A percentile compares a stretch with the other conserved stretches of the same genome.
Conservation (phyloP, 257 asterid genomes). For the Solanum ahanhuiri region DNA sequence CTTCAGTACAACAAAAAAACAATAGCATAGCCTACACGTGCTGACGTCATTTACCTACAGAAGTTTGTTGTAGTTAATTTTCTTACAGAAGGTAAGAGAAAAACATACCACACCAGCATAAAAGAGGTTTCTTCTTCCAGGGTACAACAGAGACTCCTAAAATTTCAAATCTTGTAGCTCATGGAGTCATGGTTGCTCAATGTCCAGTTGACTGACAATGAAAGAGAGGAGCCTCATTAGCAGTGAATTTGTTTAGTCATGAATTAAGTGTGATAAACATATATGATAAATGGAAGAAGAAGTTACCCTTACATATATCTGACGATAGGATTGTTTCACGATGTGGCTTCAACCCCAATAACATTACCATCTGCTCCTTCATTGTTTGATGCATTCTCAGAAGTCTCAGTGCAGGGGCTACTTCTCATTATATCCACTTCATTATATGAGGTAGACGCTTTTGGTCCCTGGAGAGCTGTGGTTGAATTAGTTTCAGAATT, state of each 20-base stretch:
- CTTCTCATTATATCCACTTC: constrained; percentile 19
- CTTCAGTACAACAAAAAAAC: not conserved
- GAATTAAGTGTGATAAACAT: not conserved
- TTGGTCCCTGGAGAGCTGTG: constrained; percentile 28
- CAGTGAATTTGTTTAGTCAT: constrained; percentile 15
- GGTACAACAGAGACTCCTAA: not conserved
- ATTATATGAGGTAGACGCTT: constrained; percentile 21
- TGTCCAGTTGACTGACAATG: constrained; percentile 30
- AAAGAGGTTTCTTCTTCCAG: not conserved
- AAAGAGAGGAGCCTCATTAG: constrained; percentile 18
- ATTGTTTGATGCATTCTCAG: constrained; percentile 24
- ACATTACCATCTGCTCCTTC: constrained; percentile 20
- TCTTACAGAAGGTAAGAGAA: not conserved
- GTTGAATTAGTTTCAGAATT: constrained; percentile 22
- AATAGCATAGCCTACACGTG: not conserved
- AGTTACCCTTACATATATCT: constrained; percentile 26
- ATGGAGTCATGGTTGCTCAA: not conserved
- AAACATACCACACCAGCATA: not conserved
- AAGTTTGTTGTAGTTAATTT: not conserved
- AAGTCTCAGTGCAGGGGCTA: constrained; percentile 13
- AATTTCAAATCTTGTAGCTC: not conserved
- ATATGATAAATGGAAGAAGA: constrained; percentile 14
- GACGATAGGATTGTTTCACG: not conserved
- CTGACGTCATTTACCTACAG: not conserved
- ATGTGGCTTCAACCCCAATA: constrained; percentile 21